Conservation (phyloP, 2,329 filamentous ascomycete species). For the Phoma sp. region DNA sequence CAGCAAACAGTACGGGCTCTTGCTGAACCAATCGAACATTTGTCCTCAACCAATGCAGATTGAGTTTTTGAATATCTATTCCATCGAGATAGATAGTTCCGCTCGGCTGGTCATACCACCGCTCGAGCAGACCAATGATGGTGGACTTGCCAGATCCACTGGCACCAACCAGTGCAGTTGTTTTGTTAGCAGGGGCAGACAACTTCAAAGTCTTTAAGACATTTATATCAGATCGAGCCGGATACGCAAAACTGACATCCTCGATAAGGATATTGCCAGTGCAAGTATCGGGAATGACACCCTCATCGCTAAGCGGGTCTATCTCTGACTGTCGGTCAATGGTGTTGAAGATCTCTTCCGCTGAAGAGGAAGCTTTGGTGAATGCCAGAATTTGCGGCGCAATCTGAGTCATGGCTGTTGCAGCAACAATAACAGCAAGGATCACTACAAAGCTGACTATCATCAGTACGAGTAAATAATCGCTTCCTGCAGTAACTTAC, state of each 20-base stretch:
- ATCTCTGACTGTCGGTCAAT: constrained; percentile 83
- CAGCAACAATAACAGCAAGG: constrained; percentile 48
- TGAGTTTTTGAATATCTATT: constrained; percentile 75
- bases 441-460: constrained; percentile 35
- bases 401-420: constrained; percentile 79
- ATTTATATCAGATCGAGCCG: constrained; percentile 84
- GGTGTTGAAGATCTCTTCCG: constrained; percentile 54
- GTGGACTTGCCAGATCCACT: constrained; percentile 95
- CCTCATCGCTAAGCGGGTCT: constrained; percentile 56
- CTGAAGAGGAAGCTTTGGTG: constrained; percentile 42
- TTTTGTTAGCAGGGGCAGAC: constrained; percentile 83
- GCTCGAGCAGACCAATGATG: constrained; percentile 81
- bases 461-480: not conserved
- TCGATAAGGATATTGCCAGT: constrained; percentile 71
- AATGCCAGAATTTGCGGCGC: constrained; percentile 85
- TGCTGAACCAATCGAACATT: constrained; percentile 91
- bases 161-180: constrained; percentile 88
- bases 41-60: constrained; percentile 87
- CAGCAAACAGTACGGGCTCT: constrained; percentile 87
- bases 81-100: constrained; percentile 41
- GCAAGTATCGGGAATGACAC: constrained; percentile 28
- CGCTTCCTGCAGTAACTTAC: constrained; percentile 11
- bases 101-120: constrained; percentile 45
- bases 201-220: constrained; percentile 86
- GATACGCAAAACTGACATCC: constrained; percentile 89